phyloP scores from a whole-genome alignment of 345 rosid species.

The Corchorus olitorius region DNA sequence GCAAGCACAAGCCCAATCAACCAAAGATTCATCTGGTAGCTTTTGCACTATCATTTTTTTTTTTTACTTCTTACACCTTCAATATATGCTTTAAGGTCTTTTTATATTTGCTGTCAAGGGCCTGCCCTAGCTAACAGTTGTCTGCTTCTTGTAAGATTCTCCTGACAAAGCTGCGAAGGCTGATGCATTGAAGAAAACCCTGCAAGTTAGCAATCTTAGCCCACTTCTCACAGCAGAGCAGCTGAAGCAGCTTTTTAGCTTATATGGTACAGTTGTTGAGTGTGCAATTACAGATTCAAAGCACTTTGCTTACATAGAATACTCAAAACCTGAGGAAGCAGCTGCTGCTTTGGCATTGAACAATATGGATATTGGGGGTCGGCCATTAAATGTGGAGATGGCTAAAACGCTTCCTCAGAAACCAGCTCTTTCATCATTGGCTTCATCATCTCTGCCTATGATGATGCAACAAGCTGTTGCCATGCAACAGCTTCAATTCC shows the following conservation, averaged over 20 bases:
- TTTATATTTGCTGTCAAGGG: not conserved
- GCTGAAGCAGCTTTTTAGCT: conserved; percentile 88
- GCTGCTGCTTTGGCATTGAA: conserved; percentile 88
- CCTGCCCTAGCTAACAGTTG: conserved; percentile 4
- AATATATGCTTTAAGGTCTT: not conserved
- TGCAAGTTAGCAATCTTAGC: conserved; percentile 97
- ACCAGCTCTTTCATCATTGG: conserved; percentile 51
- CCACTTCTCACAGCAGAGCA: conserved; percentile 90
- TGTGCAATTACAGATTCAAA: conserved; percentile 86
- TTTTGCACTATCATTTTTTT: conserved; percentile 3
- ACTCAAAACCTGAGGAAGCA: conserved; percentile 85
- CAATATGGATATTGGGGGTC: conserved; percentile 93
- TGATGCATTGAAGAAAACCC: conserved; percentile 71
- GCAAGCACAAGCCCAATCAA: conserved; percentile 79
- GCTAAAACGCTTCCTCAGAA: conserved; percentile 91
- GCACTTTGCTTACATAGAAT: conserved; percentile 89
- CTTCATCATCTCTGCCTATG: conserved; percentile 86
- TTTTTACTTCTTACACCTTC: not conserved
- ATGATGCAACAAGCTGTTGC: conserved; percentile 99
- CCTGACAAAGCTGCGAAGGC: conserved; percentile 55
- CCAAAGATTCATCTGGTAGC: conserved; percentile 71
- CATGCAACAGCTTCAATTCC: conserved; percentile 98
- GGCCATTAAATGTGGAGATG: conserved; percentile 93
- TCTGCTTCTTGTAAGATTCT: conserved; percentile 48
- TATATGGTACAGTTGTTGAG: conserved; percentile 85